Base-by-base conservation (phyloP, 225 moss, liverwort and hornwort genomes). In the Pleurozium schreberi region DNA sequence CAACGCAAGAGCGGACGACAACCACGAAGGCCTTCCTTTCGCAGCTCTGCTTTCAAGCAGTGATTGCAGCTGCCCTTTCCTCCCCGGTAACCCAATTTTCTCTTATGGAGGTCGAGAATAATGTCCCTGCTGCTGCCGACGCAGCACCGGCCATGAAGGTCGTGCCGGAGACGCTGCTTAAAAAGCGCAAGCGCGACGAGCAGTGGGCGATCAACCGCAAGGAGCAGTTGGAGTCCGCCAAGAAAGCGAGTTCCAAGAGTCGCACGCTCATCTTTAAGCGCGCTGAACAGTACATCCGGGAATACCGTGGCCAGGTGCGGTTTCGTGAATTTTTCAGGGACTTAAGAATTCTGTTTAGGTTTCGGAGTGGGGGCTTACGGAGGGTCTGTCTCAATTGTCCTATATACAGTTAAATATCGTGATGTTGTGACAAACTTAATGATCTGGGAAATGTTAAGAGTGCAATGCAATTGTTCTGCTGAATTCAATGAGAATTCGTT, bases 101-200 rank as follows among this genome's bases (percentile, higher is more conserved):
- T 26, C 40, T 26, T 33, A 76, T 87, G 90, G 90, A 87, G 53
- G 69, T 67, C 11, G 87, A 90, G 23, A 71, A 62, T 18, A 10
- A 43, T 75, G 55, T n/a, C 30, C 30, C 33, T 69, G 69, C 33
- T 45, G 60, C 74, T 26, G 73, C 38, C 40, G 42, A 70, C 23
- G 88, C 23, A 40, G 57, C 88, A 42, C 59, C 61, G 82, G 52
- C 73, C 25, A 86, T 89, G n/a, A 91, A 84, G 88, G 11, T 87
- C 67, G 93, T 95, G 89, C 95, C 95, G 43, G 95, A 96, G 84
- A 92, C 95, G 14, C 86, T 93, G 38, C 86, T 94, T 31, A 96
- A 96, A 93, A 96, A 96, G 92, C 92, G 92, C 53, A 96, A 95
- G 93, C 94, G 93, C 84, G 92, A 95, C 65, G 94, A 96, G 91